A percentile compares a stretch with the other conserved stretches of the same genome.
These are phyloP conservation scores for Suillus bovinus DNA, from an alignment of 768 basidiomycete species.

Conservation along the genomic window DNA sequence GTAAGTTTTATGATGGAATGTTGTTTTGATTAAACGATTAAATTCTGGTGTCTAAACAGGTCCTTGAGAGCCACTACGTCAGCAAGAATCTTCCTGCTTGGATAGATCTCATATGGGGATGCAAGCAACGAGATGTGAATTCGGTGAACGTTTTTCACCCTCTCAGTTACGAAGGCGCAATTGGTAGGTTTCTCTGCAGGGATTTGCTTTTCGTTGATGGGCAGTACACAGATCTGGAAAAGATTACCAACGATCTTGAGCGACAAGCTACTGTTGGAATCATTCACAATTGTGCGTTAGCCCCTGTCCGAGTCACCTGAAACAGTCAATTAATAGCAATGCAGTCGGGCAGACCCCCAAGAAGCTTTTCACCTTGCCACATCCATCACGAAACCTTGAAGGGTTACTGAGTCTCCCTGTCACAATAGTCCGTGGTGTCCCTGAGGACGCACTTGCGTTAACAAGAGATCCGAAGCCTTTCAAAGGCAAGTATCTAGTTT, in stretches of 20 bases:
- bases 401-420: constrained; percentile 74
- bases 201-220: background rate
- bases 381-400: constrained; percentile 73
- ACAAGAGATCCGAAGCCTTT: constrained; percentile 55
- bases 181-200: constrained; percentile 44
- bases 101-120: constrained; percentile 96
- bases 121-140: constrained; percentile 75
- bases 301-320: constrained; percentile 6
- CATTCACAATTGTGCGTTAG: constrained; percentile 81
- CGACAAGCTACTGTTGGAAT: constrained; percentile 92
- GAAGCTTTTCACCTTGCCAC: constrained; percentile 76
- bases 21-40: background rate
- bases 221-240: constrained; percentile 67
- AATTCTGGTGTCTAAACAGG: constrained; percentile 41
- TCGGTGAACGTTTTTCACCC: constrained; percentile 90
- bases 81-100: constrained; percentile 82
- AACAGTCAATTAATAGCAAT: background rate
- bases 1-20: constrained; percentile 38
- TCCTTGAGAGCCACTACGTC: constrained; percentile 87
- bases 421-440: constrained; percentile 71
- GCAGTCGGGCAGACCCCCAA: constrained; percentile 90
- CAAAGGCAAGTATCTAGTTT: constrained; percentile 45
- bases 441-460: constrained; percentile 78
- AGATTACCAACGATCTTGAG: constrained; percentile 83
- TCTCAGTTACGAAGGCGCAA: constrained; percentile 88